Conservation (phyloP, 2,329 filamentous ascomycete genomes). For the Leptosphaerulina australis region DNA sequence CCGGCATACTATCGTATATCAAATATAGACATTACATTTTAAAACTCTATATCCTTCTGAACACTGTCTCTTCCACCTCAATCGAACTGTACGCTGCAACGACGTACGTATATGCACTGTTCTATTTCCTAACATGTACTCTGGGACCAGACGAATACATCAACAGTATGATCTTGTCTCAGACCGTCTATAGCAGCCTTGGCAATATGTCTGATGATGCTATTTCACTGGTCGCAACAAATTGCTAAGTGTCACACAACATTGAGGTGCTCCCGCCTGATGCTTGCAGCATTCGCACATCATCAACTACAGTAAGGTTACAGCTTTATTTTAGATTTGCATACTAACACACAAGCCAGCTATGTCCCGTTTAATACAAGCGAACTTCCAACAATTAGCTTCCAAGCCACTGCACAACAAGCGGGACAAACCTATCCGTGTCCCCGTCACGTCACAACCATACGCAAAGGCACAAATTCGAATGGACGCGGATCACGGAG, state of each 20-base stretch:
- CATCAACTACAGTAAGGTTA: neutral
- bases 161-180: neutral
- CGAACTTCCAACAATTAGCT: neutral
- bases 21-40: conserved; percentile 4
- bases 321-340: neutral
- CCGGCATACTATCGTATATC: neutral
- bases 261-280: neutral
- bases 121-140: neutral
- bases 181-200: too few species aligned
- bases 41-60: conserved; percentile 2
- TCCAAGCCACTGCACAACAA: neutral
- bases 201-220: neutral
- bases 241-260: too few species aligned
- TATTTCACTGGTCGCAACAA: neutral
- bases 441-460: neutral
- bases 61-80: neutral
- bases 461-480: neutral
- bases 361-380: neutral
- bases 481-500: neutral
- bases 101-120: neutral
- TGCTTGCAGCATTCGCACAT: neutral
- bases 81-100: neutral
- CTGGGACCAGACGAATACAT: neutral
- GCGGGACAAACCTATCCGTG: neutral
- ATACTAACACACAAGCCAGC: neutral